Evolutionary conservation across 1,284 basidiomycete genomes (phyloP).

Genomic region (Neotropicomus parvogracilis): DNA sequence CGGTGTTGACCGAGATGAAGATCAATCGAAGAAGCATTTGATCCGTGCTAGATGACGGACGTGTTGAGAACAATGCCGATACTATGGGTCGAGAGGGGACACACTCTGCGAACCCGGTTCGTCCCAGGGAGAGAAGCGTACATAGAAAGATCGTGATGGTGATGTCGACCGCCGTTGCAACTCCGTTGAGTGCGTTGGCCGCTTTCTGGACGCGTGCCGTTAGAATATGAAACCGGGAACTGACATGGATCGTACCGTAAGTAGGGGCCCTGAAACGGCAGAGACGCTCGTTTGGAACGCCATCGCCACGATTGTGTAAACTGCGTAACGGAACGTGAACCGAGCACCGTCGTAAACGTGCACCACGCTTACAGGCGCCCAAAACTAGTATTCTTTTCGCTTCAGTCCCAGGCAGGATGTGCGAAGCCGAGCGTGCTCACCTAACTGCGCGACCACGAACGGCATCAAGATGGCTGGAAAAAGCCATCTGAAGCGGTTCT

Average conservation of each 20-base stretch:
- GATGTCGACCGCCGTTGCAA: constrained; percentile 22
- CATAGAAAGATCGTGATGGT: constrained; percentile 23
- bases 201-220: constrained; percentile 14
- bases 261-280: constrained; percentile 15
- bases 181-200: constrained; percentile 15
- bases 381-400: constrained; percentile 12
- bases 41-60: constrained; percentile 16
- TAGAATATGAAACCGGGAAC: constrained; percentile 1
- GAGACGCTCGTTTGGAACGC: constrained; percentile 17
- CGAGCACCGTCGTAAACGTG: background rate
- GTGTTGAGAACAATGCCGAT: background rate
- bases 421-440: constrained; percentile 4
- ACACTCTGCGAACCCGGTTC: constrained; percentile 24
- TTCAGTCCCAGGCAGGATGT: constrained; percentile 7
- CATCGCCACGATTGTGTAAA: constrained; percentile 20
- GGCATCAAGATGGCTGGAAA: constrained; percentile 18
- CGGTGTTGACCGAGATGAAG: constrained; percentile 25
- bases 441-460: constrained; percentile 21
- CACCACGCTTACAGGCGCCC: constrained; percentile 11
- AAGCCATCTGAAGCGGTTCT: constrained; percentile 18
- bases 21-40: constrained; percentile 25
- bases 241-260: constrained; percentile 15
- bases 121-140: constrained; percentile 19
- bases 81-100: constrained; percentile 1
- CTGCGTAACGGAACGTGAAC: constrained; percentile 12